These are phyloP conservation scores for Tothia fuscella DNA, from an alignment of 2,329 filamentous ascomycete species.

Conservation along the genomic window DNA sequence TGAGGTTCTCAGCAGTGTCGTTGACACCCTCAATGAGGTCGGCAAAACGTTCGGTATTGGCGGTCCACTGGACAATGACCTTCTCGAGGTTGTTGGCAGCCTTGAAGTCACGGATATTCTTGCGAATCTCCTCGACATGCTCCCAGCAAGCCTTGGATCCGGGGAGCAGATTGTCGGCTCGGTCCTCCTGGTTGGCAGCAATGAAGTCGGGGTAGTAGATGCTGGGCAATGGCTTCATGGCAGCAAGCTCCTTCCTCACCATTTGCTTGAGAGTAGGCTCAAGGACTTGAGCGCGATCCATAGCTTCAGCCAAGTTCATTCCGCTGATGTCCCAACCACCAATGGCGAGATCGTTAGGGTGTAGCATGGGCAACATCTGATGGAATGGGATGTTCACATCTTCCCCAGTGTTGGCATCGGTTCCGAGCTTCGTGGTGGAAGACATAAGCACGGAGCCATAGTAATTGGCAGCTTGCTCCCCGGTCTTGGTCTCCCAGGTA, in stretches of 20 bases:
- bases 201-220: constrained; percentile 99
- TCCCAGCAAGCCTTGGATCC: constrained; percentile 74
- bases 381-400: constrained; percentile 97
- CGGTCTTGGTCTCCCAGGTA: constrained; percentile 88
- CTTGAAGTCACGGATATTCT: constrained; percentile 95
- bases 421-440: constrained; percentile 93
- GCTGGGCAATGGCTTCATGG: constrained; percentile 78
- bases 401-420: constrained; percentile 67
- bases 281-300: constrained; percentile 91
- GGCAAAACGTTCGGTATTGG: constrained; percentile 95
- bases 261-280: constrained; percentile 87
- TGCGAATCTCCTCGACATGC: constrained; percentile 85
- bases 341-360: constrained; percentile 89
- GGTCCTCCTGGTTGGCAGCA: constrained; percentile 92
- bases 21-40: constrained; percentile 82
- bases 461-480: constrained; percentile 78
- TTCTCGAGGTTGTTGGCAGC: constrained; percentile 73
- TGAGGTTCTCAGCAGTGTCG: constrained; percentile 88
- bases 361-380: constrained; percentile 87
- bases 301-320: constrained; percentile 77
- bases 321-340: constrained; percentile 96
- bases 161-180: constrained; percentile 79
- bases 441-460: constrained; percentile 96
- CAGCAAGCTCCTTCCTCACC: constrained; percentile 85
- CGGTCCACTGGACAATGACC: constrained; percentile 95